A percentile compares a stretch with the other conserved stretches of the same genome.
Evolutionary conservation across 129 eudicot species (phyloP).

Genomic region (Kitagawia praeruptora): DNA sequence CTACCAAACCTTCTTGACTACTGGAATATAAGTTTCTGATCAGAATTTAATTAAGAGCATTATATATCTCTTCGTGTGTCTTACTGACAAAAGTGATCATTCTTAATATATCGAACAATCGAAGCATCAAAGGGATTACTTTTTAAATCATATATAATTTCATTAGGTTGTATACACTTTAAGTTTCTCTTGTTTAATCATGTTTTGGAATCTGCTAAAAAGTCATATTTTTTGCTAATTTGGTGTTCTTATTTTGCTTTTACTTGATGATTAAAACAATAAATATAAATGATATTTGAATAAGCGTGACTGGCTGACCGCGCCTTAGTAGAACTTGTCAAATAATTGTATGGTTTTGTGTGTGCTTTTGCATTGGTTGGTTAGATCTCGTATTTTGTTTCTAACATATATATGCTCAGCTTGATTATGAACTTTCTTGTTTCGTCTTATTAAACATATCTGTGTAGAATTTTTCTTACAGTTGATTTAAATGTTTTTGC

Average conservation of each 20-base stretch:
- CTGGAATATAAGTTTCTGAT: not conserved
- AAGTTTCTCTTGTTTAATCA: not conserved
- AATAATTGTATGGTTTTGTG: no score
- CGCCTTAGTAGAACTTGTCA: no score
- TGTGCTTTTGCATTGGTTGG: no score
- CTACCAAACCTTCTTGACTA: not conserved
- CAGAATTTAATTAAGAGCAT: not conserved
- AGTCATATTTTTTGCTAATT: no score
- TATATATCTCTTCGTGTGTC: not conserved
- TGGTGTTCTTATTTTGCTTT: no score
- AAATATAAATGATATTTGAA: no score
- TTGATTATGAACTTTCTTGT: not conserved
- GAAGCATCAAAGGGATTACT: not conserved
- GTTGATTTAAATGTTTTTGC: constrained; percentile 27
- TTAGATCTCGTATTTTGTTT: no score
- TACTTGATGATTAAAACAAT: no score
- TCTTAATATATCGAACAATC: not conserved
- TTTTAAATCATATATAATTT: not conserved
- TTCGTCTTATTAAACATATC: not conserved
- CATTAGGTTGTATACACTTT: not conserved
- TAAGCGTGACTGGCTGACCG: no score
- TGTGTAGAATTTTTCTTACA: constrained; percentile 1
- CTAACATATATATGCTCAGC: not conserved
- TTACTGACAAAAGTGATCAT: not conserved
- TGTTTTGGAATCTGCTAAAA: not conserved